Conservation (phyloP, 1,284 basidiomycete genomes). For the Anthracocystis walkeri region DNA sequence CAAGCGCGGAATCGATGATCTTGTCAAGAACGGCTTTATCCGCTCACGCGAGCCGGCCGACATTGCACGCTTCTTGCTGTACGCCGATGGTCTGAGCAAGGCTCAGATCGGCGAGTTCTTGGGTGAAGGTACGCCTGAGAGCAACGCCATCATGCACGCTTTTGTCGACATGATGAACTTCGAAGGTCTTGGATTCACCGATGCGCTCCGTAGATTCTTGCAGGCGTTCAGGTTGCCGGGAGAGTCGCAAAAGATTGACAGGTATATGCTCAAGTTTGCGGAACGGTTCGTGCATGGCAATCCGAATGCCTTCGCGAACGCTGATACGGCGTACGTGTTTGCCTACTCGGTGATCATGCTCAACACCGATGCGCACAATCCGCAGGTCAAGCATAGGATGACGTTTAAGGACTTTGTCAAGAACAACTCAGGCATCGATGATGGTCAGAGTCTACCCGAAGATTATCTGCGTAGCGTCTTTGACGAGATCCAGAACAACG, state of each 20-base stretch:
- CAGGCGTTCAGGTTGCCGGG: slow-evolving; percentile 69
- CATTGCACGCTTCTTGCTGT: slow-evolving; percentile 87
- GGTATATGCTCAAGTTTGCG: slow-evolving; percentile 70
- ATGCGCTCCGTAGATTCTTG: slow-evolving; percentile 65
- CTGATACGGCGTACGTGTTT: slow-evolving; percentile 69
- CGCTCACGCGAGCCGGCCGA: slow-evolving; percentile 79
- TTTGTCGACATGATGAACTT: slow-evolving; percentile 70
- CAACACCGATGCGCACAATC: slow-evolving; percentile 69
- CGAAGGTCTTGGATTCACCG: slow-evolving; percentile 62
- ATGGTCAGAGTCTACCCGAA: slow-evolving; percentile 65
- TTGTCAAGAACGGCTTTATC: slow-evolving; percentile 91
- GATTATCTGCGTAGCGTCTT: slow-evolving; percentile 63
- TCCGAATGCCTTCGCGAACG: slow-evolving; percentile 66
- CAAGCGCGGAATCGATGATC: slow-evolving; percentile 84
- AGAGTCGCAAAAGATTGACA: slow-evolving; percentile 69
- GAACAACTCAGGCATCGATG: slow-evolving; percentile 69
- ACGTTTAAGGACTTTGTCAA: slow-evolving; percentile 68
- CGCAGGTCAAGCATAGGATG: slow-evolving; percentile 69
- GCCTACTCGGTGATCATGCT: slow-evolving; percentile 70
- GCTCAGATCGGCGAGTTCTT: slow-evolving; percentile 97
- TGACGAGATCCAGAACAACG: slow-evolving; percentile 68
- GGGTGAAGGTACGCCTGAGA: slow-evolving; percentile 73
- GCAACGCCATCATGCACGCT: slow-evolving; percentile 69
- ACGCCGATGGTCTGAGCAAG: slow-evolving; percentile 93
- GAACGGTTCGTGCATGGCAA: slow-evolving; percentile 68